Percentiles rank a stretch among this genome's conserved stretches.
Evolutionary conservation across 331 rosid species (phyloP).

Genomic region (Acacia pycnantha): DNA sequence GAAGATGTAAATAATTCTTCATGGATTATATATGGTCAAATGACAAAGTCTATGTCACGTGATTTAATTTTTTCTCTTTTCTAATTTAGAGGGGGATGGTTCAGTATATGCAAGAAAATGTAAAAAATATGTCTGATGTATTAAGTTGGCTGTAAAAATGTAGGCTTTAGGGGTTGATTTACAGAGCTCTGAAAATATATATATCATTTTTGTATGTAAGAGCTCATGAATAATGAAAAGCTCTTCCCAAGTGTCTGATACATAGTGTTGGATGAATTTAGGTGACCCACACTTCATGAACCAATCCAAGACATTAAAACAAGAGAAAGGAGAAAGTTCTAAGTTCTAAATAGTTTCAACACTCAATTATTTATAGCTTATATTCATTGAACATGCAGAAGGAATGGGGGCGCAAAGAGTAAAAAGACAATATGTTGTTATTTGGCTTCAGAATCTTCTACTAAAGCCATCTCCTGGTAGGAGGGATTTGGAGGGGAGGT

Average conservation of each 20-base stretch:
- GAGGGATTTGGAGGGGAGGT: too few relatives aligned
- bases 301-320: background rate
- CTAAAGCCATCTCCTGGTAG: too few relatives aligned
- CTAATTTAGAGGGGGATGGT: background rate
- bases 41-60: background rate
- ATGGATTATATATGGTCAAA: background rate
- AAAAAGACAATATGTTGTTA: too few relatives aligned
- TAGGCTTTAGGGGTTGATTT: background rate
- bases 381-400: background rate
- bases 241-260: background rate
- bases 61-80: background rate
- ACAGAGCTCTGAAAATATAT: background rate
- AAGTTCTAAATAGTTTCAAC: background rate
- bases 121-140: constrained; percentile 14
- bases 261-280: background rate
- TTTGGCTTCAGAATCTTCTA: background rate
- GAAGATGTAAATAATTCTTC: constrained; percentile 52
- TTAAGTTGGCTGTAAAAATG: background rate
- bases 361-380: background rate
- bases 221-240: background rate
- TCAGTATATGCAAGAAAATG: background rate
- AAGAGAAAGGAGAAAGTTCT: background rate
- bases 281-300: background rate
- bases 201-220: background rate
- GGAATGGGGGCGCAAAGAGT: too few relatives aligned